These are phyloP conservation scores for Pleurostoma richardsiae DNA, from an alignment of 2,329 filamentous ascomycete species.

Conservation along the genomic window DNA sequence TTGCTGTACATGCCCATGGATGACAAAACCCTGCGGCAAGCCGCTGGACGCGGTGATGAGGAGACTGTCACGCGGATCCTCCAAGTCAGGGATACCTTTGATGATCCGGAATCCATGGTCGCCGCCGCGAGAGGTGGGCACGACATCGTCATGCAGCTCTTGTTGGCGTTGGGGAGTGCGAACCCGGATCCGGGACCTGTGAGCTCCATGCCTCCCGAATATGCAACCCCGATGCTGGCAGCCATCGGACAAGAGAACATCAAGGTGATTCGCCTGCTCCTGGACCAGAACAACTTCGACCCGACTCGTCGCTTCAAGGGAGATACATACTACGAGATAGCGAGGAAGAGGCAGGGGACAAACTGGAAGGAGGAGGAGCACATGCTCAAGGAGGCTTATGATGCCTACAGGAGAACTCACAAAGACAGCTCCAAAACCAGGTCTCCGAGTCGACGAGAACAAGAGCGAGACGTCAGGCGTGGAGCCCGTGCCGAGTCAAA, in stretches of 20 bases:
- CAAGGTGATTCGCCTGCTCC: constrained; percentile 74
- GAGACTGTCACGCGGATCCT: constrained; percentile 58
- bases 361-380: constrained; percentile 88
- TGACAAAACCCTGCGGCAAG: constrained; percentile 55
- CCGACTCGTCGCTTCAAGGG: constrained; percentile 73
- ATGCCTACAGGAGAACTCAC: constrained; percentile 53
- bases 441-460: constrained; percentile 40
- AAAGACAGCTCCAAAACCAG: constrained; percentile 44
- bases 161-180: constrained; percentile 62
- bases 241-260: constrained; percentile 88
- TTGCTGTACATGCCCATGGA: constrained; percentile 59
- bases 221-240: constrained; percentile 87
- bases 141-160: constrained; percentile 75
- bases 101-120: constrained; percentile 82
- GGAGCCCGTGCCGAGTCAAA: constrained; percentile 36
- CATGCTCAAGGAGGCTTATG: constrained; percentile 70
- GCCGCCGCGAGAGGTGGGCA: constrained; percentile 91
- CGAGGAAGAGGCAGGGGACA: constrained; percentile 74
- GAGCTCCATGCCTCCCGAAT: constrained; percentile 55
- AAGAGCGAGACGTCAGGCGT: constrained; percentile 36
- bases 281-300: constrained; percentile 75
- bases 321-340: constrained; percentile 82
- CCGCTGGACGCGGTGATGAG: constrained; percentile 56
- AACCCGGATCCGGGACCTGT: constrained; percentile 67
- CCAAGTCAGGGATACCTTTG: constrained; percentile 54